Evolutionary conservation across 2,329 filamentous ascomycete species (phyloP).

Genomic region (Coniochaeta hoffmannii): DNA sequence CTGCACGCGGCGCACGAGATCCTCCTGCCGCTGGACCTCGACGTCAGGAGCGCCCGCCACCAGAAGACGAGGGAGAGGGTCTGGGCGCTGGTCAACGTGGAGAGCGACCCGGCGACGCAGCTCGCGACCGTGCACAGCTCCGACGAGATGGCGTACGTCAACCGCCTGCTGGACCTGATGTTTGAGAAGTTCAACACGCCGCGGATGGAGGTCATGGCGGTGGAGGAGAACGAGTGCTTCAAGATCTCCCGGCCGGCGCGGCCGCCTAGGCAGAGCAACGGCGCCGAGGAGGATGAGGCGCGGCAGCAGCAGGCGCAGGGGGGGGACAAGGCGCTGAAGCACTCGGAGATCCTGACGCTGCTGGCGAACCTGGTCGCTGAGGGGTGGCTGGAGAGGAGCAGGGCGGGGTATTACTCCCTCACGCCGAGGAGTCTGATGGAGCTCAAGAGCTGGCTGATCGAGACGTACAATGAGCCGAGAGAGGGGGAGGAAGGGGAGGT

Average conservation of each 20-base stretch:
- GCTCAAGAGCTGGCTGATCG: constrained; percentile 74
- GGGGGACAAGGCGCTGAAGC: constrained; percentile 55
- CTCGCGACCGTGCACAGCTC: constrained; percentile 72
- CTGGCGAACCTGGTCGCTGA: constrained; percentile 65
- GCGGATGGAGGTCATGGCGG: constrained; percentile 74
- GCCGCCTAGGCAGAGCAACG: constrained; percentile 17
- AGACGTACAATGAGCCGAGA: constrained; percentile 78
- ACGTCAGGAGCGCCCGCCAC: constrained; percentile 69
- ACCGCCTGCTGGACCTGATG: constrained; percentile 81
- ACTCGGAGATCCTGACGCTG: constrained; percentile 68
- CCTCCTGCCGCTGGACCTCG: constrained; percentile 75
- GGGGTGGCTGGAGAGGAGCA: constrained; percentile 77
- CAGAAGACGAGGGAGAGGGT: constrained; percentile 61
- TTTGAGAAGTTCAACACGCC: constrained; percentile 82
- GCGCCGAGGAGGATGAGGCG: constrained; percentile 9
- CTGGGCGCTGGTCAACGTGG: constrained; percentile 82
- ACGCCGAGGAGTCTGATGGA: constrained; percentile 77
- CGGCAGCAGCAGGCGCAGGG: constrained; percentile 17
- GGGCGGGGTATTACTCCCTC: constrained; percentile 65
- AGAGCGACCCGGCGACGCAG: constrained; percentile 77
- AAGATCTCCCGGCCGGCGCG: constrained; percentile 53
- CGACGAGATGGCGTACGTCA: constrained; percentile 86
- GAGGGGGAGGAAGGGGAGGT: constrained; percentile 26
- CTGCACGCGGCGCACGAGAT: constrained; percentile 63
- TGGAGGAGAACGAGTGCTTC: constrained; percentile 72